Conservation (phyloP, 2,329 filamentous ascomycete species). For the Myriosclerotinia curreyana region DNA sequence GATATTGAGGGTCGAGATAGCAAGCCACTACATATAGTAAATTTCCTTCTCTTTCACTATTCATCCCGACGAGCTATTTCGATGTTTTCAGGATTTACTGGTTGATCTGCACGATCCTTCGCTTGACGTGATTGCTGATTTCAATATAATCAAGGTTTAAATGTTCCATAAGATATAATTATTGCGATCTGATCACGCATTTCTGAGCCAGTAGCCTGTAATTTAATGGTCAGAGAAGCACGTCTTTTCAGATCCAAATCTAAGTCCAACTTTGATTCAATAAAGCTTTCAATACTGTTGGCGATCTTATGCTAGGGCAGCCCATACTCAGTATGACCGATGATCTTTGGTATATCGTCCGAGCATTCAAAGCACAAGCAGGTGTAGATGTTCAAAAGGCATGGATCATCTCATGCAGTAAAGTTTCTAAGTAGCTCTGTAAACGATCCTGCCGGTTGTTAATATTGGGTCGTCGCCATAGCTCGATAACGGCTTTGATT, state of each 20-base stretch:
- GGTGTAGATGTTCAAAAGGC: slow-evolving; percentile 1
- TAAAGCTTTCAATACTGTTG: background rate
- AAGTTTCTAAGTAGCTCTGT: background rate
- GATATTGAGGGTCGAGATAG: background rate
- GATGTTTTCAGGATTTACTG: background rate
- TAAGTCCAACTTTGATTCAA: background rate
- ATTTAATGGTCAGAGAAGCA: background rate
- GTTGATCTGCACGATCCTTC: background rate
- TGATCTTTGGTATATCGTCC: background rate
- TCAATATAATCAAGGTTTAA: background rate
- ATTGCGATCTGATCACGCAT: background rate
- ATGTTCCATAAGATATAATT: background rate
- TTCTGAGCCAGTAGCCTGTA: background rate
- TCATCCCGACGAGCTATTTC: background rate
- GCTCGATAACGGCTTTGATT: background rate
- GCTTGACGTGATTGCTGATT: background rate
- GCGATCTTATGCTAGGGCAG: background rate
- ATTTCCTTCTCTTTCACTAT: too few relatives aligned
- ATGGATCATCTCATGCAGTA: slow-evolving; percentile 10
- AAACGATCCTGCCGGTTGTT: background rate
- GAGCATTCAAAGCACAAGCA: background rate
- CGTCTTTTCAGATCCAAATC: background rate
- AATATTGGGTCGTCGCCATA: background rate
- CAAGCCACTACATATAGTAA: background rate
- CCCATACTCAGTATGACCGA: background rate